Evolutionary conservation across 306 rosid species (phyloP), one percentile per base, ranked within the genome.

Genomic region (Geum urbanum): DNA sequence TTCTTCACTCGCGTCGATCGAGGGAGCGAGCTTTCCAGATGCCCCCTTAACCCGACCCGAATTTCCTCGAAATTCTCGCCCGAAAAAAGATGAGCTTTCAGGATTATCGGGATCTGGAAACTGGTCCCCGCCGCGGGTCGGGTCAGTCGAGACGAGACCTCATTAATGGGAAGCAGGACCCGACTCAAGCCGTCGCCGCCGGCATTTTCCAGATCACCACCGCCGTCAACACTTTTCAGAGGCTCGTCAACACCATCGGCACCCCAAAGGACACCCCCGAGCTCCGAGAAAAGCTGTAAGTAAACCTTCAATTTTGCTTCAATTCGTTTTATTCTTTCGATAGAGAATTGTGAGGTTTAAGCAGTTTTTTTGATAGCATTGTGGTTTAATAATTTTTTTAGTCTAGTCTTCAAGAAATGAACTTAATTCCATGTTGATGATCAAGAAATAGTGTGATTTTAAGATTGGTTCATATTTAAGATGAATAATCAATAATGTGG

Each of bases 191-290:
- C 66, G 94, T 92, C 37, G 97, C 98, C 27, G 79, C 98, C 8
- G 98, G 98, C 51, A 76, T 92, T n/a, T 92, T 92, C 74, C 98
- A 92, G 97, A 92, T 92, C 90, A 92, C 87, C 77, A 92, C 98
- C 46, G 94, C 96, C n/a, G 97, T 92, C 14, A 85, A 92, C 63
- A 90, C 98, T 47, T 92, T 92, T 65, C 98, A 92, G 82, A 81
- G 98, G 70, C 98, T 86, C 63, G 98, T 92, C 72, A 90, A 92
- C 80, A 90, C 98, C 79, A 86, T 92, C 67, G 98, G 98, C n/a
- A 92, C 98, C 69, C 98, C 98, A 0, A 92, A 90, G 71, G 98
- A 92, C 79, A 92, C 98, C 44, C 94, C 90, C 5, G 98, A 86
- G 70, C 90, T 92, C 49, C 98, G 98, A 24, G 96, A 92, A 9